Evolutionary conservation across 805 yeast genomes (phyloP), one percentile per base, ranked within the genome.

Genomic region (Henningerozyma blattae): DNA sequence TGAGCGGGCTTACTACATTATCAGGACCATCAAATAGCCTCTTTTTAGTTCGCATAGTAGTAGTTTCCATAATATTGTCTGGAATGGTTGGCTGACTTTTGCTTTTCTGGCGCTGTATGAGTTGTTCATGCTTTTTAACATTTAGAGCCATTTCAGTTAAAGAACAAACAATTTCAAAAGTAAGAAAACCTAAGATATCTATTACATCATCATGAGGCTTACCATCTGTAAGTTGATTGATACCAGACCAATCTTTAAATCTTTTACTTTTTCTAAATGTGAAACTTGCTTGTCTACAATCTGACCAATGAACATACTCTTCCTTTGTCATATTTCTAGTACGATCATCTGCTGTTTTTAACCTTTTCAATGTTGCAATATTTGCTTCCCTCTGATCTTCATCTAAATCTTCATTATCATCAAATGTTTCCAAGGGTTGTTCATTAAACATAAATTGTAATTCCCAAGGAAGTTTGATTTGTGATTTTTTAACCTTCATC

Each of bases 271-370:
- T 91, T 45, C 96, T 70, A 49, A 86, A 91, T 1, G 98, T 91
- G 55, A 91, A 91, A 38, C 93, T 78, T 1, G 97, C 97, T 56
- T 91, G 98, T 41, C 98, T 72, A 59, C 98, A 91, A 51, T 91
- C 98, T 10, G 95, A 83, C 96, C 97, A 91, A 54, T 91, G 98
- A 14, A 87, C 98, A 50, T 91, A 91, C 53, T 91, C 98, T 48
- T 91, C 95, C 50, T 77, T 80, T 1, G 98, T 91, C 98, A 91
- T 91, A 45, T 79, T 71, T 43, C 67, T 73, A 0, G 98, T 91
- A 41, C 98, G 68, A 33, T 91, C 95, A 58, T 91, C 98, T 4
- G 96, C 96, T 57, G 74, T 77, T 48, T 86, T 85, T 44, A 91
- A 67, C 37, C 96, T 65, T 54, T 86, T 85, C 55, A 85, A 61